Conservation (phyloP, 2,329 filamentous ascomycete genomes). For the Cladobotryum mycophilum region DNA sequence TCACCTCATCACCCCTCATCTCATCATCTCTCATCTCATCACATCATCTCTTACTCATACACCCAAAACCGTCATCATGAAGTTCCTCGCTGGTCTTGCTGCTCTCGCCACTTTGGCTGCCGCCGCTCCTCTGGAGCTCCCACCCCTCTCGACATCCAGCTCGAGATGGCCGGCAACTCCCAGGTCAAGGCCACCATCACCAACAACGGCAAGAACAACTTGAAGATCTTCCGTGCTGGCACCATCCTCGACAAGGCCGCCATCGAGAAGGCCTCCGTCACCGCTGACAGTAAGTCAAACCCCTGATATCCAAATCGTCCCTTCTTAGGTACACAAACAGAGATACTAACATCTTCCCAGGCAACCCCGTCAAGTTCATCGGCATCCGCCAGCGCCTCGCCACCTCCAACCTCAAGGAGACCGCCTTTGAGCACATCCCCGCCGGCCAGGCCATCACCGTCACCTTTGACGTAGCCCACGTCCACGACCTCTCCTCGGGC, state of each 20-base stretch:
- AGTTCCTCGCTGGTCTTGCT: too few relatives aligned
- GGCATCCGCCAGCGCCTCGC: constrained; percentile 47
- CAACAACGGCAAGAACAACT: constrained; percentile 42
- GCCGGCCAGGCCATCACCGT: constrained; percentile 45
- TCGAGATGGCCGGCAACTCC: constrained; percentile 45
- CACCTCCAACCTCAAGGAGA: constrained; percentile 37
- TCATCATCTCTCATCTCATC: too few relatives aligned
- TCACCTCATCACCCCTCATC: too few relatives aligned
- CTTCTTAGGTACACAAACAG: too few relatives aligned
- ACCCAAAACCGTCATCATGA: too few relatives aligned
- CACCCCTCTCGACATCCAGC: constrained; percentile 38
- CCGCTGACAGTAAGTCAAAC: constrained; percentile 35
- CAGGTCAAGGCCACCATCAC: constrained; percentile 47
- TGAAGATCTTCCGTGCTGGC: constrained; percentile 49
- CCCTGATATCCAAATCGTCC: too few relatives aligned
- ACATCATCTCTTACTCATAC: too few relatives aligned
- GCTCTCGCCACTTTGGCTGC: constrained; percentile 30
- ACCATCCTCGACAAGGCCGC: constrained; percentile 47
- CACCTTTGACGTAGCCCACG: constrained; percentile 49
- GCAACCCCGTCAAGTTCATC: constrained; percentile 41
- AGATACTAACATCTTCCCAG: constrained; percentile 16
- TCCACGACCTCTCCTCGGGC: constrained; percentile 45
- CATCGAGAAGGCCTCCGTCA: constrained; percentile 48
- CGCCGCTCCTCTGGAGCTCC: constrained; percentile 32
- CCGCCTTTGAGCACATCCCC: constrained; percentile 44